phyloP scores from a whole-genome alignment of 805 yeast genomes.

The Metschnikowia amazonensis region DNA sequence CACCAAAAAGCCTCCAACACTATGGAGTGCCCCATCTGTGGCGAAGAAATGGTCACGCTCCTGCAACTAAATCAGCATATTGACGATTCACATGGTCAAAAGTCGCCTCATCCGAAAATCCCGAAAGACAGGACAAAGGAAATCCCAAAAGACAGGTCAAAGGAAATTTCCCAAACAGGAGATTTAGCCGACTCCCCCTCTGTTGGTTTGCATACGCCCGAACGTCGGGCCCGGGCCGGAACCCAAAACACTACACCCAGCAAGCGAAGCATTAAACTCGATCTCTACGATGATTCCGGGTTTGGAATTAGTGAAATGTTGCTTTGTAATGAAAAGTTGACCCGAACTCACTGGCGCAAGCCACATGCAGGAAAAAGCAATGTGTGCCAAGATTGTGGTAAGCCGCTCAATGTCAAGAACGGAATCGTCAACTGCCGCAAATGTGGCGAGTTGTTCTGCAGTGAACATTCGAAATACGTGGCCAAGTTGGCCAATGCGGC shows the following conservation, averaged over 20 bases:
- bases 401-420: conserved; percentile 44
- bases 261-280: conserved; percentile 41
- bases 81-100: conserved; percentile 54
- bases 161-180: neutral
- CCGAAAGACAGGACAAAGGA: too few species aligned
- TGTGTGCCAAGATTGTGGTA: conserved; percentile 43
- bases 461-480: conserved; percentile 53
- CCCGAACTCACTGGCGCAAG: conserved; percentile 57
- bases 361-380: conserved; percentile 37
- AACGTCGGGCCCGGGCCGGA: conserved; percentile 1
- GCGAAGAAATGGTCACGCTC: conserved; percentile 51
- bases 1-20: neutral
- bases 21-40: conserved; percentile 67
- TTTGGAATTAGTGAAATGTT: conserved; percentile 30
- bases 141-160: too few species aligned
- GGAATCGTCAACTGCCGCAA: conserved; percentile 68
- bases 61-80: conserved; percentile 62
- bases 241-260: conserved; percentile 18
- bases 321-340: conserved; percentile 22
- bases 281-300: conserved; percentile 44
- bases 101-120: neutral
- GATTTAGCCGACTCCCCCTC: too few species aligned
- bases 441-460: conserved; percentile 73
- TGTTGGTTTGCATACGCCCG: conserved; percentile 1
- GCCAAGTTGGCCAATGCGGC: conserved; percentile 44